phyloP scores from a whole-genome alignment of 257 asterid genomes.

The Solanum chiquidenum region DNA sequence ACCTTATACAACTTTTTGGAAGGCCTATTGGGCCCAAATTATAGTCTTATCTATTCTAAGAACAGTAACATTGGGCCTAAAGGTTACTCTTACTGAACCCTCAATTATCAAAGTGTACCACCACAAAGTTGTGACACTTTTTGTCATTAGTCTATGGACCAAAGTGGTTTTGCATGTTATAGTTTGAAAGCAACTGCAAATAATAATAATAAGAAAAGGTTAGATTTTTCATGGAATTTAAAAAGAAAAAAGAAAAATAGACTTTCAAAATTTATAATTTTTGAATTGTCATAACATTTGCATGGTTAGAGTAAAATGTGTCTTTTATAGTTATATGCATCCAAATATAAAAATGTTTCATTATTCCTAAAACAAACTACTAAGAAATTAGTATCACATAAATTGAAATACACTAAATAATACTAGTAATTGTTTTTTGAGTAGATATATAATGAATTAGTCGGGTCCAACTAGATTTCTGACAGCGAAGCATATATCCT shows the following conservation, averaged over 20 bases:
- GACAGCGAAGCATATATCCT: neutral
- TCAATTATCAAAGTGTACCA: neutral
- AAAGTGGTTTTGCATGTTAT: neutral
- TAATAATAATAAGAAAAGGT: neutral
- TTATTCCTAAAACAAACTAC: neutral
- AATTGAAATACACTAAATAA: neutral
- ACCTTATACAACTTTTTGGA: neutral
- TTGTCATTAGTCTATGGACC: neutral
- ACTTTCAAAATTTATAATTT: neutral
- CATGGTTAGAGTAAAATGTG: neutral
- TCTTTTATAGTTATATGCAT: neutral
- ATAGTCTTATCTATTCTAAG: neutral
- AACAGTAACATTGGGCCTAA: neutral
- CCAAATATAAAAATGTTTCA: neutral
- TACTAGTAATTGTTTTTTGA: neutral
- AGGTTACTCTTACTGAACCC: neutral
- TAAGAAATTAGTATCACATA: neutral
- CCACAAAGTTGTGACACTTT: neutral
- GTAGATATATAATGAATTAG: neutral
- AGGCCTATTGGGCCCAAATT: neutral
- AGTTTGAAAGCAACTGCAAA: neutral
- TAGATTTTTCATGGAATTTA: neutral
- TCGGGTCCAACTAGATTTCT: neutral
- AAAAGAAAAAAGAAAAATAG: neutral
- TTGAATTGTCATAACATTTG: neutral